A percentile compares a stretch with the other conserved stretches of the same genome.
Conservation (phyloP, 805 yeast species). For the Alloascoidea africana region DNA sequence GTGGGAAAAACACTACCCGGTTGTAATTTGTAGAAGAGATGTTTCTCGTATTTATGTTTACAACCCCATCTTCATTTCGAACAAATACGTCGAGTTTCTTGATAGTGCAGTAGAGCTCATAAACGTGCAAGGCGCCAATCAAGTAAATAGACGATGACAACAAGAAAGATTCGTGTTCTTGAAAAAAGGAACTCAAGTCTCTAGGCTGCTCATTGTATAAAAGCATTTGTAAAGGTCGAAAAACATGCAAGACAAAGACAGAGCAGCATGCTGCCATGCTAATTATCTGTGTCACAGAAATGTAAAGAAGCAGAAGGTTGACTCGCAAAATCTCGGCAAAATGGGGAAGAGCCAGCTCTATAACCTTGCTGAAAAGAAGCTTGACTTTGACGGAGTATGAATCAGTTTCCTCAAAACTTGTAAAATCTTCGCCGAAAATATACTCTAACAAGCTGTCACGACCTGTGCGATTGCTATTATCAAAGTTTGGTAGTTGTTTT, state of each 20-base stretch:
- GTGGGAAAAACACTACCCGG: neutral
- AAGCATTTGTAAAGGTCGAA: neutral
- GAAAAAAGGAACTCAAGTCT: neutral
- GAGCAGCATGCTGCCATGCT: neutral
- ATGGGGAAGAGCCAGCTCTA: too few species aligned
- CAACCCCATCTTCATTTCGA: neutral
- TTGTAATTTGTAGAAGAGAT: neutral
- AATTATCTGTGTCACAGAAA: neutral
- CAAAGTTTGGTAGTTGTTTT: neutral
- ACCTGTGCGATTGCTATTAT: too few species aligned
- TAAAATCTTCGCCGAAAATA: neutral
- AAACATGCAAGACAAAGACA: neutral
- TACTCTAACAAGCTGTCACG: neutral
- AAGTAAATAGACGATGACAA: neutral
- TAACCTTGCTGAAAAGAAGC: too few species aligned
- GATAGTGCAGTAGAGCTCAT: neutral
- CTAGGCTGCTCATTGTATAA: neutral
- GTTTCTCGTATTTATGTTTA: neutral
- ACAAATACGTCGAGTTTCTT: neutral
- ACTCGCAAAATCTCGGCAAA: neutral
- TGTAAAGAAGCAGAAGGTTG: conserved; percentile 1
- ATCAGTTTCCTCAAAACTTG: neutral
- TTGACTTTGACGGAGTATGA: neutral
- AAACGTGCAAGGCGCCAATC: neutral
- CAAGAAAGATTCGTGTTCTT: neutral